Percentiles rank a stretch among this genome's conserved stretches.
phyloP scores from a whole-genome alignment of 2,329 filamentous ascomycete species.

The Nemania sp. region DNA sequence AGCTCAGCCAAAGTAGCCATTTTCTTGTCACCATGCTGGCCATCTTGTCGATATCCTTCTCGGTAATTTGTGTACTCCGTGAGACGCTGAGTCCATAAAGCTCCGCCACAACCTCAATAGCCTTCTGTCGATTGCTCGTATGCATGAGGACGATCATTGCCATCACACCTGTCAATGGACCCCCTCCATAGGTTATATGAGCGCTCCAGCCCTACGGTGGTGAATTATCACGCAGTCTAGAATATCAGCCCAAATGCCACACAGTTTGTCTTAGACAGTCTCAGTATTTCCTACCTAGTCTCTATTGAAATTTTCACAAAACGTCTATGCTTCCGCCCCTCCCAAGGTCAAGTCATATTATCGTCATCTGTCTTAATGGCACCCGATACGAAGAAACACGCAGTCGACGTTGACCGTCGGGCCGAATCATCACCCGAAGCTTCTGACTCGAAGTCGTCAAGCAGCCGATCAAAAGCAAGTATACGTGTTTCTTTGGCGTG shows the following conservation, averaged over 20 bases:
- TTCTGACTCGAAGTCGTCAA: slow-evolving; percentile 29
- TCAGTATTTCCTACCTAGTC: not conserved
- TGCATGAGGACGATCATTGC: slow-evolving; percentile 12
- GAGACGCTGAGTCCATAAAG: not conserved
- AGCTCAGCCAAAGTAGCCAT: not conserved
- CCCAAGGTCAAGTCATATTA: not conserved
- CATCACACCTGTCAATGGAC: no score
- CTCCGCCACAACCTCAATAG: slow-evolving; percentile 1
- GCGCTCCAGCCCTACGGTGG: slow-evolving; percentile 15
- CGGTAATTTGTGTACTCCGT: not conserved
- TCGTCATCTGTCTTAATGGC: slow-evolving; percentile 25
- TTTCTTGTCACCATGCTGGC: no score
- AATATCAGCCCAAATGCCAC: not conserved
- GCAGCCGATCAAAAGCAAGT: slow-evolving; percentile 37
- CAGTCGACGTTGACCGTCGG: slow-evolving; percentile 26
- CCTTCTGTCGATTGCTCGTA: slow-evolving; percentile 6
- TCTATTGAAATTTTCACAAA: not conserved
- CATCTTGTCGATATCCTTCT: slow-evolving; percentile 1
- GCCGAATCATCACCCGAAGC: slow-evolving; percentile 31
- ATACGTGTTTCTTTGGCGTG: slow-evolving; percentile 49
- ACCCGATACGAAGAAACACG: slow-evolving; percentile 25
- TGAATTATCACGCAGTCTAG: not conserved
- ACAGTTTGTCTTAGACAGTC: not conserved
- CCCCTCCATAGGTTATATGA: slow-evolving; percentile 15
- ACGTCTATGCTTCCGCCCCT: not conserved